A percentile compares a stretch with the other conserved stretches of the same genome.
Conservation (phyloP, 1,284 basidiomycete genomes). For the Cryptococcus sp. region DNA sequence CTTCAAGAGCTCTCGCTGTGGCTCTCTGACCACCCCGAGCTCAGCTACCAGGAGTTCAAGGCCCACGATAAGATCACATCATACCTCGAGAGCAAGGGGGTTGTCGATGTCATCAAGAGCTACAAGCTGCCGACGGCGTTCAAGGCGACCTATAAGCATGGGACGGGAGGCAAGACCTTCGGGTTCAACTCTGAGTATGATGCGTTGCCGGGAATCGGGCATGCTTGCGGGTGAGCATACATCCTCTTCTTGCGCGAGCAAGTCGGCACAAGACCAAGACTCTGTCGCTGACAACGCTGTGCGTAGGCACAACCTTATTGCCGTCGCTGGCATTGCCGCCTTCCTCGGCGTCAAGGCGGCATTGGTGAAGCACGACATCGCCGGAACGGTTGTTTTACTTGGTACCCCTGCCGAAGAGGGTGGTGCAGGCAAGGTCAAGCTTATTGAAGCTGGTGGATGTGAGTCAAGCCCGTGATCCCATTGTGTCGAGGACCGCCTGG, state of each 20-base stretch:
- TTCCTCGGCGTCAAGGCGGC: slow-evolving; percentile 68
- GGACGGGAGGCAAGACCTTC: slow-evolving; percentile 25
- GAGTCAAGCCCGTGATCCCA: slow-evolving; percentile 47
- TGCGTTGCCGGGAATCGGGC: slow-evolving; percentile 48
- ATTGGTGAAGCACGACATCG: slow-evolving; percentile 61
- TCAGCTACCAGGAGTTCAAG: slow-evolving; percentile 34
- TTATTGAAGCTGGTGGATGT: slow-evolving; percentile 73
- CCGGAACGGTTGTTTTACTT: slow-evolving; percentile 71
- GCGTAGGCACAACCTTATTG: slow-evolving; percentile 71
- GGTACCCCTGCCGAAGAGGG: slow-evolving; percentile 85
- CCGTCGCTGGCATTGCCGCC: slow-evolving; percentile 71
- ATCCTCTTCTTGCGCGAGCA: background rate
- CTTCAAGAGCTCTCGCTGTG: slow-evolving; percentile 24
- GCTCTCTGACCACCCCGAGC: slow-evolving; percentile 29
- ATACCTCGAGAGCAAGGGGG: slow-evolving; percentile 57
- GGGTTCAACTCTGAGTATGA: slow-evolving; percentile 35
- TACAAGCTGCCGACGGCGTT: slow-evolving; percentile 55
- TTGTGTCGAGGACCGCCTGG: background rate
- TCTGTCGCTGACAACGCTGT: background rate
- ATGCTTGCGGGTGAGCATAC: slow-evolving; percentile 63
- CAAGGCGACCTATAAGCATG: slow-evolving; percentile 21
- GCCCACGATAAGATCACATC: slow-evolving; percentile 59
- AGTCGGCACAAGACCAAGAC: background rate
- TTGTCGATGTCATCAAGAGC: slow-evolving; percentile 60
- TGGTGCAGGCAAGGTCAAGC: slow-evolving; percentile 69